Conservation (phyloP, 2,329 filamentous ascomycete genomes). For the Arthroderma uncinatum region DNA sequence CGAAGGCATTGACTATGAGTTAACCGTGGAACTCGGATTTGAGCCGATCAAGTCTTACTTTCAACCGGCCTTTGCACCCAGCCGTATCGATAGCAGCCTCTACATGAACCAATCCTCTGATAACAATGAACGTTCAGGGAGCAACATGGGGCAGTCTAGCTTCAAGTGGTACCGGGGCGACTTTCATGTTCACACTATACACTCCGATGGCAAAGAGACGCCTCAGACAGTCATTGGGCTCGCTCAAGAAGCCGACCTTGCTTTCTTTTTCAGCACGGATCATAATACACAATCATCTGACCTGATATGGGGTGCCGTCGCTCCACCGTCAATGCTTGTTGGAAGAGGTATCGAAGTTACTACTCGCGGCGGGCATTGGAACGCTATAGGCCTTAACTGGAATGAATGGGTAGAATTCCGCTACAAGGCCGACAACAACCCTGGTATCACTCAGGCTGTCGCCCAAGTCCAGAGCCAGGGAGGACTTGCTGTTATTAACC, state of each 20-base stretch:
- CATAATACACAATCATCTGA: slow-evolving; percentile 19
- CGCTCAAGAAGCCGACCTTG: slow-evolving; percentile 14
- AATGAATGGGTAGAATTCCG: slow-evolving; percentile 13
- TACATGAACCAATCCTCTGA: not conserved
- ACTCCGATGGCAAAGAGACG: slow-evolving; percentile 18
- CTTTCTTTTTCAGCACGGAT: slow-evolving; percentile 20
- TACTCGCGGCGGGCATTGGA: slow-evolving; percentile 18
- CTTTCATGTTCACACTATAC: slow-evolving; percentile 20
- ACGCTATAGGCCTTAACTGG: slow-evolving; percentile 18
- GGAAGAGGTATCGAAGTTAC: slow-evolving; percentile 20
- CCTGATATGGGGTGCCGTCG: slow-evolving; percentile 15
- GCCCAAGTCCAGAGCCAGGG: slow-evolving; percentile 12
- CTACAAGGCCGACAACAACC: slow-evolving; percentile 10
- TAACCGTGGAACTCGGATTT: slow-evolving; percentile 15
- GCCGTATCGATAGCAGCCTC: slow-evolving; percentile 8
- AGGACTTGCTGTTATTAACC: slow-evolving; percentile 16
- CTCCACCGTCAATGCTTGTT: slow-evolving; percentile 15
- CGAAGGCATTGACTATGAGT: slow-evolving; percentile 17
- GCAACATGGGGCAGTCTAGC: not conserved
- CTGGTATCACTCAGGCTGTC: slow-evolving; percentile 10
- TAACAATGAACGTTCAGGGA: not conserved
- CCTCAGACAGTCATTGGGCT: slow-evolving; percentile 12
- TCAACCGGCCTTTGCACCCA: slow-evolving; percentile 10
- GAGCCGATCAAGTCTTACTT: slow-evolving; percentile 9
- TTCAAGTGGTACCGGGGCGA: slow-evolving; percentile 16